Conservation (phyloP, 2,329 filamentous ascomycete species). For the Parascedosporium putredinis region DNA sequence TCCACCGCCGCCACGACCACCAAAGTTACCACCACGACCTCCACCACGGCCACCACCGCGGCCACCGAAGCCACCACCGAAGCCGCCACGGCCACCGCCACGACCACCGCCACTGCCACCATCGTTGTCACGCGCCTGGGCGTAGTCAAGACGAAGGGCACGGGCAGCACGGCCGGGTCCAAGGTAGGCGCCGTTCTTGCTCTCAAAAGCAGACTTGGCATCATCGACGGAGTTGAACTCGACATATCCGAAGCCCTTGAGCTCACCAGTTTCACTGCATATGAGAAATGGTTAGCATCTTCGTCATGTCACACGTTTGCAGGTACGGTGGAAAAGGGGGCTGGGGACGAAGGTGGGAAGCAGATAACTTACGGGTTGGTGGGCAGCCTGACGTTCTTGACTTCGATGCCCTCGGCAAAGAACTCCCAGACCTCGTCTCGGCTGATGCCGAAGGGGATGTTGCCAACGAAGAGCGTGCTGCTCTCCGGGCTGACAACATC, state of each 20-base stretch:
- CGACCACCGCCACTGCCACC: slow-evolving; percentile 43
- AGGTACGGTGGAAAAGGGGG: no score
- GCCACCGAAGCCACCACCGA: slow-evolving; percentile 31
- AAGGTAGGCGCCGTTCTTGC: slow-evolving; percentile 55
- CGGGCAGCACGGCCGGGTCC: slow-evolving; percentile 60
- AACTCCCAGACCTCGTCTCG: slow-evolving; percentile 65
- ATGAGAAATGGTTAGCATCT: slow-evolving; percentile 18
- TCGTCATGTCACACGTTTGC: no score
- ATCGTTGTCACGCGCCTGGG: slow-evolving; percentile 47
- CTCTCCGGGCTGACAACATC: slow-evolving; percentile 70
- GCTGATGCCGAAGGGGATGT: slow-evolving; percentile 74
- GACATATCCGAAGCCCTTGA: slow-evolving; percentile 91
- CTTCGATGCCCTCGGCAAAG: slow-evolving; percentile 60
- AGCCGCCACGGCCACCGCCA: slow-evolving; percentile 35
- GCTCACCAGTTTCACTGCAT: slow-evolving; percentile 62
- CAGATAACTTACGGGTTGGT: slow-evolving; percentile 57
- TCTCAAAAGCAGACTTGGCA: slow-evolving; percentile 62
- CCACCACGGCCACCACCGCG: slow-evolving; percentile 37
- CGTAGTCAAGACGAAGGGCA: slow-evolving; percentile 73
- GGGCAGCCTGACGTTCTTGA: slow-evolving; percentile 75
- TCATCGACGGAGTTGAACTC: slow-evolving; percentile 75
- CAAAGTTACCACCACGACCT: slow-evolving; percentile 39
- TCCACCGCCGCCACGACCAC: slow-evolving; percentile 36
- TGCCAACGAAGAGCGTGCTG: slow-evolving; percentile 85
- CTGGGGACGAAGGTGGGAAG: no score